Percentiles rank a stretch among this genome's conserved stretches.
These are phyloP conservation scores for Rhizophagus sp. DNA, from an alignment of 192 early-diverging fungal species.

Conservation along the genomic window DNA sequence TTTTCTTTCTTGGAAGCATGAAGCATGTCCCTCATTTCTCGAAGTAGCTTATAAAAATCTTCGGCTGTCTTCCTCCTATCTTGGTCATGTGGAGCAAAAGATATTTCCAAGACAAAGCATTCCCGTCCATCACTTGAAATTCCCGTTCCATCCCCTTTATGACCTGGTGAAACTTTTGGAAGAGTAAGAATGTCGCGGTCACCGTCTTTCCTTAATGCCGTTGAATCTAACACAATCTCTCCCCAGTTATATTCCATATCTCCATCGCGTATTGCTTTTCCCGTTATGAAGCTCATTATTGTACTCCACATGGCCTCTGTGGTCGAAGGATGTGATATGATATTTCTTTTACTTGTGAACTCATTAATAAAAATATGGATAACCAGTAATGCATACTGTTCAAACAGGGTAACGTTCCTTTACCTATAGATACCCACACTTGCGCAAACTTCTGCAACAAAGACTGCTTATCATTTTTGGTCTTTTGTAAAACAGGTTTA, in stretches of 20 bases:
- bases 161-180: slow-evolving; percentile 12
- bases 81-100: slow-evolving; percentile 11
- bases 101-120: slow-evolving; percentile 19
- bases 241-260: slow-evolving; percentile 14
- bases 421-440: slow-evolving; percentile 3
- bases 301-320: slow-evolving; percentile 18
- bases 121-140: slow-evolving; percentile 25
- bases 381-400: background rate
- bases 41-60: slow-evolving; percentile 23
- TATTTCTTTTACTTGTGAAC: slow-evolving; percentile 17
- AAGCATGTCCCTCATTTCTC: slow-evolving; percentile 22
- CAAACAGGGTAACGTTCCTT: background rate
- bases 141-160: slow-evolving; percentile 15
- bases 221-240: slow-evolving; percentile 17
- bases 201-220: slow-evolving; percentile 11
- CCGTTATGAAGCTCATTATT: slow-evolving; percentile 19
- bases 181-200: background rate
- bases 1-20: slow-evolving; percentile 17
- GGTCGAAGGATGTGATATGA: slow-evolving; percentile 15
- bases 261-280: slow-evolving; percentile 7
- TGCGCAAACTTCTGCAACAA: slow-evolving; percentile 5
- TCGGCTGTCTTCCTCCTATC: slow-evolving; percentile 12
- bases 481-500: slow-evolving; percentile 18
- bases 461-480: slow-evolving; percentile 15
- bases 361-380: slow-evolving; percentile 21